A percentile compares a stretch with the other conserved stretches of the same genome.
These are phyloP conservation scores for Pseudogymnoascus sp. DNA, from an alignment of 2,329 filamentous ascomycete species.

Conservation along the genomic window DNA sequence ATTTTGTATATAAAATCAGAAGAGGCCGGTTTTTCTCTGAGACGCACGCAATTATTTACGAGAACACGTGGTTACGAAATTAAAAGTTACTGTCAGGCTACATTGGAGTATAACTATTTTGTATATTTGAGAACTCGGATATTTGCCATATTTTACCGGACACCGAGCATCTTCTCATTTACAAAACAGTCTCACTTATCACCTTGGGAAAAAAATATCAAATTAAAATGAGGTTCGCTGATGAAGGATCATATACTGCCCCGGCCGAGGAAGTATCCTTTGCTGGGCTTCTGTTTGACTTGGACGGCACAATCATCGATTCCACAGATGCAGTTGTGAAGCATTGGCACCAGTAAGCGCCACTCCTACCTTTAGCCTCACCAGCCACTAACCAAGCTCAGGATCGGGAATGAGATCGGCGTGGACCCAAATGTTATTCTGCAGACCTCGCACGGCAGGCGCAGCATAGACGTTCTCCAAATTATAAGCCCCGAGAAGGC, in stretches of 20 bases:
- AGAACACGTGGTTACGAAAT: conserved; percentile 4
- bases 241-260: conserved; percentile 4
- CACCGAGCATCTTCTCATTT: neutral
- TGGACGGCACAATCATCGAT: conserved; percentile 79
- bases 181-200: neutral
- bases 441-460: conserved; percentile 80
- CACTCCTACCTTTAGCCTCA: neutral
- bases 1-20: neutral
- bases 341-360: conserved; percentile 54
- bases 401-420: conserved; percentile 74
- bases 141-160: neutral
- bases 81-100: neutral
- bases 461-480: conserved; percentile 78
- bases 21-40: neutral
- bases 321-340: conserved; percentile 69
- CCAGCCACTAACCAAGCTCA: conserved; percentile 27
- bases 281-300: conserved; percentile 46
- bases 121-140: neutral
- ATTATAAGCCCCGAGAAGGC: conserved; percentile 76
- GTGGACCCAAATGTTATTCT: conserved; percentile 79
- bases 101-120: neutral
- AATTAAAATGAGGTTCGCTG: neutral
- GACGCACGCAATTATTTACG: neutral
- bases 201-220: neutral
- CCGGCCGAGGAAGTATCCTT: conserved; percentile 6